Evolutionary conservation across 495 filamentous ascomycete genomes (phyloP), one percentile per base, ranked within the genome.

Genomic region (Tuber magnatum): DNA sequence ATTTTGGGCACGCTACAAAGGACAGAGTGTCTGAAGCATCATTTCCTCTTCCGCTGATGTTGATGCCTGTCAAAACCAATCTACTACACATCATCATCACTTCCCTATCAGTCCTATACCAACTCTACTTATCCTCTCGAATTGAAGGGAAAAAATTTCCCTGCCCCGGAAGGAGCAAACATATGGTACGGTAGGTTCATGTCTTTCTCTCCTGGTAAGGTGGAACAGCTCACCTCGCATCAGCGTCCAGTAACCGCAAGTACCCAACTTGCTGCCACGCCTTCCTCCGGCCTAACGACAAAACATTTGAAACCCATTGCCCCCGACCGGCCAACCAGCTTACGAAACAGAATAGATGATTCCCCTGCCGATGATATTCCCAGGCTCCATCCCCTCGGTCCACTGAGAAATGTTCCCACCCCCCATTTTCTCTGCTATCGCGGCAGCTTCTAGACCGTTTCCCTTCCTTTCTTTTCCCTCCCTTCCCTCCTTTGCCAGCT

Each of bases 151-250:
- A n/a, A 46, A 74, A 46, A 39, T 38, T 65, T 56, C 44, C 72
- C 65, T 68, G 40, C 51, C 35, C 42, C 48, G 41, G 41, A 44
- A 70, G 32, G 70, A 72, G 42, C 32, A 48, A 72, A 46, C 76
- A 69, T 42, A 40, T 71, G 69, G 42, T 68, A 48, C 39, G 39
- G 39, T 40, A 7, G 61, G 56, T 70, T 72, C 38, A 5, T 38
- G 69, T 68, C 72, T 71, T 65, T 44, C 40, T 70, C 71, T 76
- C 68, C 68, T 10, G 48, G 69, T 70, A 72, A 8, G 48, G 69
- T 70, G 70, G 77, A 78, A 79, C 77, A 79, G 72, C 77, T 79
- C 77, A 79, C 77, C 77, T 75, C 77, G 77, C 77, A 79, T 79
- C 76, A 61, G 51, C 12, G 7, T 14, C 77, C 74, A 79, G 76